These are phyloP conservation scores for Iodosphaeria phyllophila DNA, from an alignment of 2,329 filamentous ascomycete genomes.

Conservation along the genomic window DNA sequence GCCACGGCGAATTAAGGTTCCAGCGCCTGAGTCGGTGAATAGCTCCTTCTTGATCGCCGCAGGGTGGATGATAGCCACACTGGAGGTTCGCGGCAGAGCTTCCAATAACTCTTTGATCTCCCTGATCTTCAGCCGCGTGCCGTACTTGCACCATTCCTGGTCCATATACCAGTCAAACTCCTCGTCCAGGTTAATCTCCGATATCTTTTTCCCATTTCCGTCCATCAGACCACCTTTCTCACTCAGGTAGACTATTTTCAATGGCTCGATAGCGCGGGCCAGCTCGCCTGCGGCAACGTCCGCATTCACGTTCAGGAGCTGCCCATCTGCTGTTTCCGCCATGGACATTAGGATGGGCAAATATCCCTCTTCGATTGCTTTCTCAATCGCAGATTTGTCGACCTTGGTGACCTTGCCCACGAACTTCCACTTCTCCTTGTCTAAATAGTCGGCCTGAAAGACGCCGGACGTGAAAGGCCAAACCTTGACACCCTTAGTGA, in stretches of 20 bases:
- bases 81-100: conserved; percentile 75
- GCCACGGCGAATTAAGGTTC: conserved; percentile 79
- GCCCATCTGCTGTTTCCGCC: conserved; percentile 81
- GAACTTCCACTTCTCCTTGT: conserved; percentile 90
- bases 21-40: conserved; percentile 88
- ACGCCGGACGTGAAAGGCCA: conserved; percentile 79
- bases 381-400: conserved; percentile 77
- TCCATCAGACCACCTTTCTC: conserved; percentile 96
- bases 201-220: conserved; percentile 86
- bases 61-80: conserved; percentile 93
- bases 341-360: conserved; percentile 90
- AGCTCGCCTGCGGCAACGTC: conserved; percentile 92
- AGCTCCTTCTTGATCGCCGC: conserved; percentile 91
- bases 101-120: conserved; percentile 91
- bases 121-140: conserved; percentile 89
- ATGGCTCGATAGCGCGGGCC: conserved; percentile 68
- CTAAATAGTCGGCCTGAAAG: conserved; percentile 82
- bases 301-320: conserved; percentile 92
- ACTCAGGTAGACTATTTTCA: conserved; percentile 97
- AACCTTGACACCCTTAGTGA: conserved; percentile 75
- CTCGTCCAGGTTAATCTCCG: conserved; percentile 90
- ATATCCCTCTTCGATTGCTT: conserved; percentile 77
- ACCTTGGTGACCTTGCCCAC: conserved; percentile 93
- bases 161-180: conserved; percentile 88
- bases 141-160: conserved; percentile 88